Conservation (phyloP, 2,329 filamentous ascomycete genomes). For the Alternaria sp. region DNA sequence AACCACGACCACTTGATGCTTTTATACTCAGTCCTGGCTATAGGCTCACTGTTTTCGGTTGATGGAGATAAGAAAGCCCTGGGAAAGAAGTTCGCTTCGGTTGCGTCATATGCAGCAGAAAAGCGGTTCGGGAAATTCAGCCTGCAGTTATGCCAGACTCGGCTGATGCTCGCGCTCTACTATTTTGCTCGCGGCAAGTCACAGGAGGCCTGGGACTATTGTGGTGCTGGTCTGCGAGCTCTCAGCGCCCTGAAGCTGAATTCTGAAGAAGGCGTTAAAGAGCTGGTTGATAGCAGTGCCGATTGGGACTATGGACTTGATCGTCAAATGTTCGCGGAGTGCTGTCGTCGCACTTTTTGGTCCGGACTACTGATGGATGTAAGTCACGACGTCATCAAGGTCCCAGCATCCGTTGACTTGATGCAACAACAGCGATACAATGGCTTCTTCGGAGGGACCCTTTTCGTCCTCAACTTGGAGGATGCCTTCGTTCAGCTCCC, state of each 20-base stretch:
- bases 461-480: constrained; percentile 65
- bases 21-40: constrained; percentile 64
- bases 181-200: constrained; percentile 67
- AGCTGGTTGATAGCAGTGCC: constrained; percentile 53
- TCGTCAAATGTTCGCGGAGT: constrained; percentile 66
- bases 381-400: constrained; percentile 46
- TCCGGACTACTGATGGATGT: constrained; percentile 72
- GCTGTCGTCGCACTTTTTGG: constrained; percentile 74
- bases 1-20: constrained; percentile 64
- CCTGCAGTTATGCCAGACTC: constrained; percentile 70
- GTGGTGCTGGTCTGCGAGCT: constrained; percentile 66
- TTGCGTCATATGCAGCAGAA: constrained; percentile 65
- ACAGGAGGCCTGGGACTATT: constrained; percentile 67
- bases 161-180: constrained; percentile 71
- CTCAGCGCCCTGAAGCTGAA: constrained; percentile 68
- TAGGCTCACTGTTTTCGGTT: constrained; percentile 62
- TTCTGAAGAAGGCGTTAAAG: constrained; percentile 60
- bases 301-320: constrained; percentile 64
- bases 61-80: constrained; percentile 53
- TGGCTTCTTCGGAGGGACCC: constrained; percentile 59
- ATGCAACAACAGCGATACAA: constrained; percentile 60
- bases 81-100: constrained; percentile 58
- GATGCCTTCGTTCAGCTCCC: constrained; percentile 73
- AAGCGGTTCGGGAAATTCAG: constrained; percentile 59
- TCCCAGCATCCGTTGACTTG: constrained; percentile 40